These are phyloP conservation scores for Neocatenulostroma microsporum DNA, from an alignment of 2,329 filamentous ascomycete genomes.

Conservation along the genomic window DNA sequence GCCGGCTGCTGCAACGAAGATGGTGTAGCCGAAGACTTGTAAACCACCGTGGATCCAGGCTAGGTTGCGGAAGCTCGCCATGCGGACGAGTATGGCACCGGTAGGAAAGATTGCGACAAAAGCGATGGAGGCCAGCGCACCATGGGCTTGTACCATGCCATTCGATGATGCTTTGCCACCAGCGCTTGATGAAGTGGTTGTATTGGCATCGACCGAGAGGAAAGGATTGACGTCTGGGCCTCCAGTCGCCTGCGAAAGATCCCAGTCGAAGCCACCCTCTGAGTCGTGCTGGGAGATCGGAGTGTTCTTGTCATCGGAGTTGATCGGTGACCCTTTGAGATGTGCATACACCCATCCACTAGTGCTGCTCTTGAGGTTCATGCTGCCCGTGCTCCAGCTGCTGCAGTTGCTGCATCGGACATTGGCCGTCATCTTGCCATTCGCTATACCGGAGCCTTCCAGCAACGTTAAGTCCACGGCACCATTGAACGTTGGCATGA, in stretches of 20 bases:
- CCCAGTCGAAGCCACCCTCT: slow-evolving; percentile 38
- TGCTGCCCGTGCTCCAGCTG: slow-evolving; percentile 45
- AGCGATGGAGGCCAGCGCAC: slow-evolving; percentile 40
- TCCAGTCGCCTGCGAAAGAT: slow-evolving; percentile 44
- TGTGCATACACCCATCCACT: slow-evolving; percentile 46
- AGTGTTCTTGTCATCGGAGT: slow-evolving; percentile 39
- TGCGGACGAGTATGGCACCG: slow-evolving; percentile 37
- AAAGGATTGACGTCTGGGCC: slow-evolving; percentile 42
- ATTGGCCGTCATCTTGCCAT: slow-evolving; percentile 50
- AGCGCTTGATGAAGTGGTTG: slow-evolving; percentile 7
- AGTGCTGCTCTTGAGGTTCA: slow-evolving; percentile 38
- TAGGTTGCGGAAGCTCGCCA: slow-evolving; percentile 35
- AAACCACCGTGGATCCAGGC: slow-evolving; percentile 39
- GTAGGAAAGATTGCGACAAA: slow-evolving; percentile 41
- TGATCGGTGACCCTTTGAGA: slow-evolving; percentile 39
- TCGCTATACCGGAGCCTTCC: slow-evolving; percentile 46
- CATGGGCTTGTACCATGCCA: slow-evolving; percentile 34
- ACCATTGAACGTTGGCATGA: slow-evolving; percentile 36
- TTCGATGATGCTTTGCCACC: background rate
- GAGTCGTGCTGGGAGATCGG: slow-evolving; percentile 40
- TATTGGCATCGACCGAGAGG: slow-evolving; percentile 14
- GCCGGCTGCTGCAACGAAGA: slow-evolving; percentile 44
- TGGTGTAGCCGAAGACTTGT: slow-evolving; percentile 42
- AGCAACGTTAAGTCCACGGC: slow-evolving; percentile 42
- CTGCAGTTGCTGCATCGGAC: slow-evolving; percentile 48